These are phyloP conservation scores for Diutina pseudorugosa DNA, from an alignment of 1,139 yeast genomes.

Conservation along the genomic window DNA sequence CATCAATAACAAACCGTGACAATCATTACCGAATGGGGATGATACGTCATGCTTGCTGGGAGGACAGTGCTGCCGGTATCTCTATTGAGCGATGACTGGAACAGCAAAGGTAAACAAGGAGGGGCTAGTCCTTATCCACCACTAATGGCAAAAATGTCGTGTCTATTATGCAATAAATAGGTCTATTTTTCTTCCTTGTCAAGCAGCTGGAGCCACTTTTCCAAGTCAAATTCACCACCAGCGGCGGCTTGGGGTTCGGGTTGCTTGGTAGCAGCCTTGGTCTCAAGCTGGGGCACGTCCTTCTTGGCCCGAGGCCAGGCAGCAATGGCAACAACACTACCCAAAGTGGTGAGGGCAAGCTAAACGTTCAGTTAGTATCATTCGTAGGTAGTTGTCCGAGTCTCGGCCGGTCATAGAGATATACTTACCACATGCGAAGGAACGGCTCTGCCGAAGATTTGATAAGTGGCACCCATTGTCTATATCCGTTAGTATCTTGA, in stretches of 20 bases:
- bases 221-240: constrained; percentile 51
- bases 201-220: constrained; percentile 33
- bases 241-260: constrained; percentile 12
- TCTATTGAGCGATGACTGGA: neutral
- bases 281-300: constrained; percentile 7
- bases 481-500: neutral
- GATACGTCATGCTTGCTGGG: neutral
- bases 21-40: neutral
- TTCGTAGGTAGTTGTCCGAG: neutral
- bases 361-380: constrained; percentile 10
- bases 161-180: neutral
- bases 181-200: neutral
- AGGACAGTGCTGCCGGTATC: neutral
- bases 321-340: constrained; percentile 32
- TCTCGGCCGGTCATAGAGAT: neutral
- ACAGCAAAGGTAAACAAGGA: neutral
- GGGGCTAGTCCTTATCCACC: no score
- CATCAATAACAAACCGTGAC: neutral
- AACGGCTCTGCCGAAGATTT: constrained; percentile 51
- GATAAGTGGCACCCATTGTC: constrained; percentile 49
- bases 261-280: neutral
- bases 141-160: neutral
- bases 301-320: constrained; percentile 27
- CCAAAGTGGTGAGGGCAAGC: constrained; percentile 35
- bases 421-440: constrained; percentile 51